phyloP scores from a whole-genome alignment of 257 asterid genomes.

The Paulownia fortunei region DNA sequence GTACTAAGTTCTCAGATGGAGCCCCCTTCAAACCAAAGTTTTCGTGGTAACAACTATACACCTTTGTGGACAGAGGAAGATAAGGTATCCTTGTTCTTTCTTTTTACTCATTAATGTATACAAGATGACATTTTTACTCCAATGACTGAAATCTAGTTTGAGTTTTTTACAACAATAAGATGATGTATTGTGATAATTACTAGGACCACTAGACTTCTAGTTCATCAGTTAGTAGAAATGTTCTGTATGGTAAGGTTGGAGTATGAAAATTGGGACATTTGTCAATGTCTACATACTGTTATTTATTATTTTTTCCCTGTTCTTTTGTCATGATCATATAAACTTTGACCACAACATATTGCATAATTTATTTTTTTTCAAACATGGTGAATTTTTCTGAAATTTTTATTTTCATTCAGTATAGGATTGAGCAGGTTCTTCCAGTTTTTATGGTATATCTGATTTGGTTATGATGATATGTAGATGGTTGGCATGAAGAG shows the following conservation, averaged over 20 bases:
- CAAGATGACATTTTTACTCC: neutral
- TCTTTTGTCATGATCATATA: neutral
- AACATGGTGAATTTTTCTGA: neutral
- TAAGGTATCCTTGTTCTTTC: slow-evolving; percentile 50
- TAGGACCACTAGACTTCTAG: neutral
- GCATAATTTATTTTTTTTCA: no score
- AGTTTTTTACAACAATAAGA: neutral
- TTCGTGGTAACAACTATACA: slow-evolving; percentile 45
- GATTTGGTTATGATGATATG: slow-evolving; percentile 35
- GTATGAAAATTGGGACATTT: neutral
- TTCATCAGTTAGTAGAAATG: neutral
- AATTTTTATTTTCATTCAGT: neutral
- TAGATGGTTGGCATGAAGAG: slow-evolving; percentile 72
- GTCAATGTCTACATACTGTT: neutral
- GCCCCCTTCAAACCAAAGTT: slow-evolving; percentile 99
- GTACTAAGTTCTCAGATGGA: slow-evolving; percentile 61
- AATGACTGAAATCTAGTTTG: neutral
- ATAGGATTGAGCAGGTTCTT: neutral
- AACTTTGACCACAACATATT: neutral
- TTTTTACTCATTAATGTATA: neutral
- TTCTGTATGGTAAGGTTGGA: neutral
- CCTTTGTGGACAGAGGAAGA: slow-evolving; percentile 66
- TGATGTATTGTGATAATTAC: neutral
- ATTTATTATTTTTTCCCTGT: neutral
- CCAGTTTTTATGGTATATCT: slow-evolving; percentile 2